Percentiles rank a stretch among this genome's conserved stretches.
These are phyloP conservation scores for Stagonosporopsis rhizophila DNA, from an alignment of 2,329 filamentous ascomycete species.

Conservation along the genomic window DNA sequence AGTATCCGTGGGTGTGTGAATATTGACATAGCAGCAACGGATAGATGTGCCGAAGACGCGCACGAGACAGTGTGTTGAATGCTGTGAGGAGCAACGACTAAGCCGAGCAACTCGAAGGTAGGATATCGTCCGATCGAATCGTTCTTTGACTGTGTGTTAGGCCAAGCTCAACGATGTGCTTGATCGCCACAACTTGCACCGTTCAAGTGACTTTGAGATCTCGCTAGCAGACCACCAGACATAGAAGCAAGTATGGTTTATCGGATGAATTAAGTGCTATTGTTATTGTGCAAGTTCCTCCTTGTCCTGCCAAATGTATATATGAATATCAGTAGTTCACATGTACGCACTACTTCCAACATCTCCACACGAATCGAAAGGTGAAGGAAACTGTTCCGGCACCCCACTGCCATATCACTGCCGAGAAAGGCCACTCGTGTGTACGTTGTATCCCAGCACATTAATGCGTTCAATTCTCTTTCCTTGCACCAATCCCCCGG, in stretches of 20 bases:
- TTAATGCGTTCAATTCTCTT: conserved; percentile 3
- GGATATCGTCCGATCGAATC: not conserved
- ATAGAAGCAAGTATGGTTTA: not conserved
- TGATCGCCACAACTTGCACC: not conserved
- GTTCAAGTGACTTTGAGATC: no score
- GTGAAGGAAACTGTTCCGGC: no score
- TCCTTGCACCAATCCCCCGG: conserved; percentile 31
- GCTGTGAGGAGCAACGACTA: not conserved
- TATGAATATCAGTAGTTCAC: conserved; percentile 1
- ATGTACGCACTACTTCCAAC: not conserved
- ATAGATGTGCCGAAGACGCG: not conserved
- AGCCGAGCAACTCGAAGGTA: not conserved
- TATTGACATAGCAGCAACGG: not conserved
- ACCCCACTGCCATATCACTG: not conserved
- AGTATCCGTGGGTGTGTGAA: no score
- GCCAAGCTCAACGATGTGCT: not conserved
- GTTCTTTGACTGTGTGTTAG: not conserved
- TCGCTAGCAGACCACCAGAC: not conserved
- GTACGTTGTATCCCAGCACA: not conserved
- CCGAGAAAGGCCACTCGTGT: not conserved
- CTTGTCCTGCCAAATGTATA: not conserved
- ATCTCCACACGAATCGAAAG: conserved; percentile 3
- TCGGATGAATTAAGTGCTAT: not conserved
- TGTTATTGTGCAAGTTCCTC: not conserved
- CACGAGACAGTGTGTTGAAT: not conserved